Conservation (phyloP, 257 asterid genomes). For the Apocynum venetum region DNA sequence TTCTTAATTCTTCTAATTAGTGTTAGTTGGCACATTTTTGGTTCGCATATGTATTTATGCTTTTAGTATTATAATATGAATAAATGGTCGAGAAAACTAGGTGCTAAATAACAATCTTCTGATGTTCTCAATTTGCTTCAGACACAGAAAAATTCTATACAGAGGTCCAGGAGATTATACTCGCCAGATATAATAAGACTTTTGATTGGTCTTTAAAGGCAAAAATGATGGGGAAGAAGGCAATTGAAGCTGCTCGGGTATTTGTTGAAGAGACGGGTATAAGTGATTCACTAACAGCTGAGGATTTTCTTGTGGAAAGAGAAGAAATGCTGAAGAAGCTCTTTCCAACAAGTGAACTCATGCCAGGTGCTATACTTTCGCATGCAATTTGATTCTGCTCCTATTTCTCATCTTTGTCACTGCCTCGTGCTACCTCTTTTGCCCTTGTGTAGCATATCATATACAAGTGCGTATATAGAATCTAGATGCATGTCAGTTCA, state of each 20-base stretch:
- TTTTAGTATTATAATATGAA: not conserved
- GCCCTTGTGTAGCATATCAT: not conserved
- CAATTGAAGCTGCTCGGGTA: constrained; percentile 90
- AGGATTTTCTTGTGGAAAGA: constrained; percentile 86
- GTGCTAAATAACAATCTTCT: constrained; percentile 9
- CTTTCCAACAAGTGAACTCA: constrained; percentile 86
- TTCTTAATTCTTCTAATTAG: not conserved
- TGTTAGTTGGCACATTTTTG: not conserved
- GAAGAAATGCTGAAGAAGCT: constrained; percentile 66
- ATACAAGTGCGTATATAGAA: not conserved
- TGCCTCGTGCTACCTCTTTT: not conserved
- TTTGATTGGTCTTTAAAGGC: constrained; percentile 98
- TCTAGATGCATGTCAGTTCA: not conserved
- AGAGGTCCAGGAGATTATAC: constrained; percentile 85
- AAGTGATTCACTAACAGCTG: constrained; percentile 67
- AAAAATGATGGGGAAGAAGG: constrained; percentile 97
- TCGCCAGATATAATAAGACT: constrained; percentile 74
- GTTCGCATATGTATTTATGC: not conserved
- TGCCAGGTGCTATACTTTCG: constrained; percentile 64
- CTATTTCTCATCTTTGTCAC: constrained; percentile 6
- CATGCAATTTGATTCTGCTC: not conserved
- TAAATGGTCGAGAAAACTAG: not conserved
- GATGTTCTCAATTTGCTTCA: constrained; percentile 27
- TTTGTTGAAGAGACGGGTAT: constrained; percentile 90
- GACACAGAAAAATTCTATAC: constrained; percentile 95